A percentile compares a stretch with the other conserved stretches of the same genome.
These are phyloP conservation scores for Aspergillus mulundensis DNA, from an alignment of 495 filamentous ascomycete genomes.

Conservation along the genomic window DNA sequence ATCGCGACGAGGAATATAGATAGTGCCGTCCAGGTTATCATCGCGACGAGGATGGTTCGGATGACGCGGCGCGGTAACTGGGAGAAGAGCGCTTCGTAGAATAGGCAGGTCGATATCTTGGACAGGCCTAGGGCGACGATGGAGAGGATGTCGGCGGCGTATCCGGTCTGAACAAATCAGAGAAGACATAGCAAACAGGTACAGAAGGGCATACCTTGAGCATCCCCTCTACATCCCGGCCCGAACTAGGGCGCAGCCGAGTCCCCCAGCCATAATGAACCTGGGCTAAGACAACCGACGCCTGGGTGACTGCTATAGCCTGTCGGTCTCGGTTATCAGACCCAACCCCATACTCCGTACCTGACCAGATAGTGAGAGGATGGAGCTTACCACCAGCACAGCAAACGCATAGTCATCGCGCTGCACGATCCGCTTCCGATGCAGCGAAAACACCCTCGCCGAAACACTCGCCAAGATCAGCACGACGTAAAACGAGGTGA, in stretches of 20 bases:
- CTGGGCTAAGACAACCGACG: not conserved
- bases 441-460: slow-evolving; percentile 18
- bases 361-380: too few relatives aligned
- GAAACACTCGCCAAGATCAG: slow-evolving; percentile 20
- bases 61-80: slow-evolving; percentile 11
- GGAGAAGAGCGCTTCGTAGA: slow-evolving; percentile 9
- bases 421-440: slow-evolving; percentile 12
- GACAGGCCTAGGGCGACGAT: slow-evolving; percentile 14
- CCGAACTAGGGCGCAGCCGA: not conserved
- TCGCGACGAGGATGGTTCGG: slow-evolving; percentile 8
- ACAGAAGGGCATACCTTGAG: not conserved
- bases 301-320: slow-evolving; percentile 4
- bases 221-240: not conserved
- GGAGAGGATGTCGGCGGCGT: slow-evolving; percentile 12
- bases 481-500: slow-evolving; percentile 22
- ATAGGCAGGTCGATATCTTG: slow-evolving; percentile 9
- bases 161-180: slow-evolving; percentile 2
- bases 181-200: not conserved
- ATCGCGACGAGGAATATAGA: slow-evolving; percentile 17
- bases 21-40: slow-evolving; percentile 14
- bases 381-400: slow-evolving; percentile 21
- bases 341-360: not conserved
- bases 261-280: slow-evolving; percentile 10
- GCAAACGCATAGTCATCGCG: slow-evolving; percentile 23
- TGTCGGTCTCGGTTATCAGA: not conserved